Base-by-base conservation (phyloP, 148 eudicot species). In the Chenopodium formosanum region DNA sequence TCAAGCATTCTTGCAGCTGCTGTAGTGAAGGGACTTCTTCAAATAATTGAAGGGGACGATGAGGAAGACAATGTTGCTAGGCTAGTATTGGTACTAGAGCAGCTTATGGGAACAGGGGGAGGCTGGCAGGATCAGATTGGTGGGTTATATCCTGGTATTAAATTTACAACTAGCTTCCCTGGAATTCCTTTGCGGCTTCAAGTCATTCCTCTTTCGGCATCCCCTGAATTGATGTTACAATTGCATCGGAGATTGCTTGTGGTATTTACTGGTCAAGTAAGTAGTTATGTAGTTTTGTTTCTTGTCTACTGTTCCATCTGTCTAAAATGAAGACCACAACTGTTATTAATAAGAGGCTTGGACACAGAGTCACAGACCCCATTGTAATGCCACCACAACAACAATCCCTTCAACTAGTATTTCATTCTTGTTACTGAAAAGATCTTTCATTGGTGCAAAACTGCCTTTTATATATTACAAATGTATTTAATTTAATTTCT, bases 71-170 rank as follows among this genome's bases (percentile, higher is more conserved):
- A 91, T 78, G 93, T 96, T 70, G 93, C 99, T 17, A 91, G 98
- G 83, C 88, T 96, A 46, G 98, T 96, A 48, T 83, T 96, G 84
- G 99, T 96, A 60, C 82, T 94, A 80, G 99, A 96, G 86, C 99
- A 96, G 87, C 93, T 96, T 56, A 96, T 96, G 99, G 98, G 99
- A 48, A 96, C 99, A 37, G 99, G 99, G 14, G 99, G 99, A 74
- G 99, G 99, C 60, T 96, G 99, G 99, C 99, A 96, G 83, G 99
- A 94, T 84, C 98, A 96, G 84, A 92, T 96, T 76, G 99, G 99
- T 73, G 99, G 99, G 58, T 84, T 96, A 52, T 94, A 96, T 80
- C 95, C 98, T 78, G 94, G 99, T 67, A 94, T 96, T 65, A 96
- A 96, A 77, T 88, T 89, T 76, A 92, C 97, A 4, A 83, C 91